Percentiles rank a stretch among this genome's conserved stretches.
phyloP scores from a whole-genome alignment of 345 rosid genomes.

The Alliaria petiolata region DNA sequence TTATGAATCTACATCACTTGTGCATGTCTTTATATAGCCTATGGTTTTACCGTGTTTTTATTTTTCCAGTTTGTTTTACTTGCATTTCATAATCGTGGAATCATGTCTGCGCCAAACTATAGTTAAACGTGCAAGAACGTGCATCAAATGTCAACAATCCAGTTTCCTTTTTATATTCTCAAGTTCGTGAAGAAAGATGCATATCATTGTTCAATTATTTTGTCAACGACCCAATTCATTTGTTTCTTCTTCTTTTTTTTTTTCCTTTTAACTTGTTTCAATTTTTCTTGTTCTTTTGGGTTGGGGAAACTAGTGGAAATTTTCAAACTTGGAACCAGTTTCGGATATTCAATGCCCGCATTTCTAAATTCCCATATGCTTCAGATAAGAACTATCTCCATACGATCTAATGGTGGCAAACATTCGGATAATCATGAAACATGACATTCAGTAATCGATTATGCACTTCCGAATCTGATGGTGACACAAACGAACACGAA shows the following conservation, averaged over 20 bases:
- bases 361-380: neutral
- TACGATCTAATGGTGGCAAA: too few species aligned
- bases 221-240: conserved; percentile 6
- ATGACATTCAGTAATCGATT: too few species aligned
- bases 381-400: too few species aligned
- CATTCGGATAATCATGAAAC: too few species aligned
- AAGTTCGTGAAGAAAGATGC: conserved; percentile 20
- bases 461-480: too few species aligned
- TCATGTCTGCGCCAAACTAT: conserved; percentile 12
- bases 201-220: conserved; percentile 25
- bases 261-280: neutral
- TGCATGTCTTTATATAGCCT: conserved; percentile 14
- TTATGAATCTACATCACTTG: conserved; percentile 1
- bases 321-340: neutral
- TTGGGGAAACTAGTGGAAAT: neutral
- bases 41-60: neutral
- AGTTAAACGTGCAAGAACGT: conserved; percentile 22
- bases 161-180: neutral
- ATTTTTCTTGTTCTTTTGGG: neutral
- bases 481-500: too few species aligned
- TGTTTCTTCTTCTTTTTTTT: neutral
- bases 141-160: conserved; percentile 21
- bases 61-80: neutral
- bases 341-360: neutral
- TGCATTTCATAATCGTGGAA: neutral